Evolutionary conservation across 2,329 filamentous ascomycete species (phyloP).

Genomic region (Alternaria sp.): DNA sequence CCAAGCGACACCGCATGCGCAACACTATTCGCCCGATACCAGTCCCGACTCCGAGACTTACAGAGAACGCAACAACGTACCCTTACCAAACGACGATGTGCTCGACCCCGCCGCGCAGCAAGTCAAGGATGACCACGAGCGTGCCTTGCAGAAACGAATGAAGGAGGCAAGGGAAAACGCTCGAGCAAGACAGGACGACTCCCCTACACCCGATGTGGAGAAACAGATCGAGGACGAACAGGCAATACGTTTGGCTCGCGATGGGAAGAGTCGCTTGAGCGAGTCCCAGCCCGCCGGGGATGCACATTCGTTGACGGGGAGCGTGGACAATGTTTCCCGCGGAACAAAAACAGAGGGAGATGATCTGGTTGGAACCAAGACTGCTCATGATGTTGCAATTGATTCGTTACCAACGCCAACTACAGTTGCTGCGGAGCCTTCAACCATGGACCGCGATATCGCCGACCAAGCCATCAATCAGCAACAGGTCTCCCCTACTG

Average conservation of each 20-base stretch:
- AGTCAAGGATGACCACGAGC: conserved; percentile 64
- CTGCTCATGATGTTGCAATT: conserved; percentile 31
- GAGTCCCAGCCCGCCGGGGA: conserved; percentile 27
- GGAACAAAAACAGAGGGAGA: conserved; percentile 17
- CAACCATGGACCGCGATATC: conserved; percentile 34
- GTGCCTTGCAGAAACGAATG: conserved; percentile 60
- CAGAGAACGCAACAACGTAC: conserved; percentile 45
- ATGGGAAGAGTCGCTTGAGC: conserved; percentile 42
- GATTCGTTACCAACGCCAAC: conserved; percentile 51
- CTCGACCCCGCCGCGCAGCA: conserved; percentile 50
- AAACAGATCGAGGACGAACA: conserved; percentile 65
- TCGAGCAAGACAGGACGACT: conserved; percentile 54
- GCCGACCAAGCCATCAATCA: conserved; percentile 24
- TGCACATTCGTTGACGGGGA: conserved; percentile 34
- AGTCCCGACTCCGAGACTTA: conserved; percentile 71
- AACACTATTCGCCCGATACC: conserved; percentile 75
- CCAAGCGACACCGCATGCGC: conserved; percentile 73
- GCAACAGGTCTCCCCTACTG: conserved; percentile 22
- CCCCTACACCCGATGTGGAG: conserved; percentile 67
- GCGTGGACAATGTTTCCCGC: conserved; percentile 32
- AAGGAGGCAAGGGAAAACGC: conserved; percentile 52
- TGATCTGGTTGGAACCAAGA: conserved; percentile 21
- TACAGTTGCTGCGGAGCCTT: conserved; percentile 46
- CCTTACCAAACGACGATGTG: conserved; percentile 42
- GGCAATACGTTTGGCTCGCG: conserved; percentile 49